A percentile compares a stretch with the other conserved stretches of the same genome.
phyloP scores from a whole-genome alignment of 208 protist species.

The Acanthamoeba royreba region DNA sequence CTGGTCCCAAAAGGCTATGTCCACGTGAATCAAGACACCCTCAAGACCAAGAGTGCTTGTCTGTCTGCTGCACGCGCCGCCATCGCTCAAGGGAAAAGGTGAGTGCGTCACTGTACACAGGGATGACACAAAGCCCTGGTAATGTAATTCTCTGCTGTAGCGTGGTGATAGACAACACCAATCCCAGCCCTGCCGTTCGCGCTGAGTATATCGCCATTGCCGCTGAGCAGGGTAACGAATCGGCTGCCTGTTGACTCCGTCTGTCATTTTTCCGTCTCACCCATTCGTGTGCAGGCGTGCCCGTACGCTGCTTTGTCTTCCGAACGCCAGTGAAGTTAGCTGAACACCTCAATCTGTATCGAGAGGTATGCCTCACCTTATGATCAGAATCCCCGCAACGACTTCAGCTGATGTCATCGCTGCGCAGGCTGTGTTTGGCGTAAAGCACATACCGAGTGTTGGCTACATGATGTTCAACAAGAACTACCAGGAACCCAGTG shows the following conservation, averaged over 20 bases:
- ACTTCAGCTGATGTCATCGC: too few relatives aligned
- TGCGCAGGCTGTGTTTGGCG: too few relatives aligned
- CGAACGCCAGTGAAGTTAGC: neutral
- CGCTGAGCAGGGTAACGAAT: too few relatives aligned
- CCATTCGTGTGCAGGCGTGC: too few relatives aligned
- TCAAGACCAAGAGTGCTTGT: neutral
- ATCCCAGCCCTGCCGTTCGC: neutral
- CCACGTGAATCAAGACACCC: slow-evolving; percentile 34
- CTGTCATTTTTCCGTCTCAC: too few relatives aligned
- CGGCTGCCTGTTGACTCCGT: too few relatives aligned
- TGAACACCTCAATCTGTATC: slow-evolving; percentile 15
- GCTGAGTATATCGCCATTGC: slow-evolving; percentile 15
- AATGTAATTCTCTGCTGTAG: neutral
- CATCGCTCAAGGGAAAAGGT: neutral
- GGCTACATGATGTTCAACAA: slow-evolving; percentile 28
- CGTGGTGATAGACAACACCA: slow-evolving; percentile 30
- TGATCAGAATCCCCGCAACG: too few relatives aligned
- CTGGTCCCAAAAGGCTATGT: neutral
- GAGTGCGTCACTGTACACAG: neutral
- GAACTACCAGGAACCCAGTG: neutral
- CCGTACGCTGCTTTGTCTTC: slow-evolving; percentile 6
- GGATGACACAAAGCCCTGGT: neutral
- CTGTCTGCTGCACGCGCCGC: neutral
- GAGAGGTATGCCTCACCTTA: too few relatives aligned
- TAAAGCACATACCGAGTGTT: slow-evolving; percentile 13